Conservation (phyloP, 2,329 filamentous ascomycete species). For the Drechslera avenae region DNA sequence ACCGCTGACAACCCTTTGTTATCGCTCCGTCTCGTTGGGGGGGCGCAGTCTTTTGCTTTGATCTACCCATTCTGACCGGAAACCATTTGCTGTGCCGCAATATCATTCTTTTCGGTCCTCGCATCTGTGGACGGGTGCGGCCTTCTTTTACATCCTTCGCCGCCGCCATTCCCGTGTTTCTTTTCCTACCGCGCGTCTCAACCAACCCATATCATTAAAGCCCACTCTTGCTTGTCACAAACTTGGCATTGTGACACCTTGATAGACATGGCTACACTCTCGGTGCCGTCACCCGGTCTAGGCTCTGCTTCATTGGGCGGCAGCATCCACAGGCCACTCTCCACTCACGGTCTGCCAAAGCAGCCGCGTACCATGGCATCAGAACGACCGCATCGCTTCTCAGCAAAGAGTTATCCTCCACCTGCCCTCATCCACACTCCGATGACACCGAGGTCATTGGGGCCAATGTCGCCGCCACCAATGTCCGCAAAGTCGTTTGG, state of each 20-base stretch:
- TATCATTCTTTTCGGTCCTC: constrained; percentile 9
- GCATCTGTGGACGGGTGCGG: constrained; percentile 10
- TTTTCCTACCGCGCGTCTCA: constrained; percentile 11
- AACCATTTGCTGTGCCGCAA: constrained; percentile 22
- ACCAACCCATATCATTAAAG: constrained; percentile 6
- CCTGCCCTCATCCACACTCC: constrained; percentile 22
- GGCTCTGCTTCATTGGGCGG: constrained; percentile 26
- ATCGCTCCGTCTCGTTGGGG: constrained; percentile 23
- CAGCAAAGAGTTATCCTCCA: constrained; percentile 23
- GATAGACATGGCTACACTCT: constrained; percentile 28
- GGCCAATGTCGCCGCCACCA: constrained; percentile 38
- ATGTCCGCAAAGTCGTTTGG: constrained; percentile 45
- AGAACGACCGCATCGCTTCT: constrained; percentile 39
- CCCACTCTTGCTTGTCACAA: constrained; percentile 6
- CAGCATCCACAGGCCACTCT: constrained; percentile 35
- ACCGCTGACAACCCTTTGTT: constrained; percentile 35
- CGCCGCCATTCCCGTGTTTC: constrained; percentile 14
- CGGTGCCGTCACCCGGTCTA: constrained; percentile 31
- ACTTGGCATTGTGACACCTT: constrained; percentile 9
- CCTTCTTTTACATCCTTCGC: constrained; percentile 18
- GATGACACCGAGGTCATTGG: constrained; percentile 30
- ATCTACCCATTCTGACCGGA: constrained; percentile 23
- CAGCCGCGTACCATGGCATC: constrained; percentile 34
- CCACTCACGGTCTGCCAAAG: constrained; percentile 44
- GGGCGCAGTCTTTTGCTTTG: constrained; percentile 27